Evolutionary conservation across 352 stramenopile genomes (phyloP), one percentile per base, ranked within the genome.

Genomic region (Phytopythium kandeliae): DNA sequence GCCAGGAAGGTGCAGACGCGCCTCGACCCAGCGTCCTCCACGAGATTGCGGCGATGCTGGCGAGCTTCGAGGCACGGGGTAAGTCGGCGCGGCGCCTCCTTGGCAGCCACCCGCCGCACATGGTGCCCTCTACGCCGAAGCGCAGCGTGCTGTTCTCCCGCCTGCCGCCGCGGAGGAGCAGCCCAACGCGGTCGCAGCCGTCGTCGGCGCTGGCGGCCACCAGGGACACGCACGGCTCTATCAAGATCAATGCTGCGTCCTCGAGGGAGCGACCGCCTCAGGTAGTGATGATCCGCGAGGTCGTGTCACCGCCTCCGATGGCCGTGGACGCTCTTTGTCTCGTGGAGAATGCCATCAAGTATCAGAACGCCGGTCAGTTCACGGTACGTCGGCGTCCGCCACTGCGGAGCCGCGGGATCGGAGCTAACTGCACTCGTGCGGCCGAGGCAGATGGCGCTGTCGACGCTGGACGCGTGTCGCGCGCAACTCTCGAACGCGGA

Each of bases 281-380:
- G 22, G 63, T 87, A 16, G 58, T 68, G 11, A 69, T 90, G 51
- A 86, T 90, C 28, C 67, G 63, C 26, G 79, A 88, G 31, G 51
- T 86, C 41, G 37, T 79, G 1, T 64, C 75, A 19, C 73, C 78
- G 19, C 76, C 79, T 12, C 33, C 53, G 0, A 48, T 88, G 21
- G 58, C 71, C 16, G 12, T 49, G 17, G 63, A 67, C 16, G 58
- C 79, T 10, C 61, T 79, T 28, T 67, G 77, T 15, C 57, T 74
- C 42, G 57, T 90, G 15, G 72, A 86, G 55, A 66, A 63, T 46
- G 68, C 66, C 1, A 56, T 90, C 43, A 79, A 75, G 22, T 85
- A 79, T 45, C 79, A 90, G 49, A 90, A 88, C 50, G 67, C 64
- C 40, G 59, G 51, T 5, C 78, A 88, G 48, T 84, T 65, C 50